Evolutionary conservation across 306 rosid species (phyloP), one percentile per base, ranked within the genome.

Genomic region (Lathyrus sativus): DNA sequence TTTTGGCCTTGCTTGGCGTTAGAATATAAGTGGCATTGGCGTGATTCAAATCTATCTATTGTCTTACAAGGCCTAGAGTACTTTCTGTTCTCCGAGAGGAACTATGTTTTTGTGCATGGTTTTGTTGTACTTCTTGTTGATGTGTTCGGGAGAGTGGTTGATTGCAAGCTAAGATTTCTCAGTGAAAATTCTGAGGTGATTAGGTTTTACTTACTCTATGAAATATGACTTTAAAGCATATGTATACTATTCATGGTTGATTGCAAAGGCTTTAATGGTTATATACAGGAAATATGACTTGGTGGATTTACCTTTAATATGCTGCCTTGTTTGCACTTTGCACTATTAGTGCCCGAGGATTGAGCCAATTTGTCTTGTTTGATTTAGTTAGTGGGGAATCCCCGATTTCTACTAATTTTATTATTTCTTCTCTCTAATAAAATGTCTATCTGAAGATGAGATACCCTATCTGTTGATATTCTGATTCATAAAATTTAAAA

Each of bases 341-440:
- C 45, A 7, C 43, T 15, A 48, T 37, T 10, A 15, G 50, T 62
- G 17, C 18, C 11, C 10, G 4, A 18, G 11, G 56, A 50, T 11
- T 54, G 60, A 15, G 24, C 49, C 49, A 61, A 3, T 37, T 63
- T 63, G 12, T 37, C 9, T 43, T 17, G 7, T 63, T 63, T 41
- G 46, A 35, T 60, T 37, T 35, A 15, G 13, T 37, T 22, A 39
- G 68, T 15, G 31, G 68, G 68, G 51, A 41, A 11, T 61, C 49
- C 67, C 18, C 49, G 12, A 10, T 33, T 11, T 41, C 67, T 31
- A 41, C 67, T 41, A 62, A 31, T 18, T 39, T 28, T 19, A 2
- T 11, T 9, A 24, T 42, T 31, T 62, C 67, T 19, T 37, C 50
- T 5, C 26, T 62, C 51, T 18, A 18, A 41, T 62, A 37, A 61